Conservation (phyloP, 192 early-diverging fungal species). For the Coemansia sp. region DNA sequence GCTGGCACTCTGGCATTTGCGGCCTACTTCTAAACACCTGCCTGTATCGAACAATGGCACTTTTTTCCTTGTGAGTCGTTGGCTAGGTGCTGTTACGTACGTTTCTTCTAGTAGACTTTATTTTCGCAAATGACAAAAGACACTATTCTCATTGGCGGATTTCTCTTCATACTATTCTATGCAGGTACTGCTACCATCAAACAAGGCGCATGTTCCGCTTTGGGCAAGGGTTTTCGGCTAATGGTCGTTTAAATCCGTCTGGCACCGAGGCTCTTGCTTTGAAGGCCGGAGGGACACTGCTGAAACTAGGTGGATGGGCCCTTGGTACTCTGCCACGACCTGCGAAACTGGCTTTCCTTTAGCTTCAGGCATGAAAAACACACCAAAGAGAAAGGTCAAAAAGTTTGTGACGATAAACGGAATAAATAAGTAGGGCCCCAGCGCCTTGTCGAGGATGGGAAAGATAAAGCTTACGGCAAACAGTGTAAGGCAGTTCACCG, state of each 20-base stretch:
- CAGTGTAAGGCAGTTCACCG: constrained; percentile 64
- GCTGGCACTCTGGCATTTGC: constrained; percentile 34
- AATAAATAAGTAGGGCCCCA: constrained; percentile 63
- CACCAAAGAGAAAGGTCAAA: constrained; percentile 35
- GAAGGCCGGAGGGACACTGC: not conserved
- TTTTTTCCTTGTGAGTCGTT: no score
- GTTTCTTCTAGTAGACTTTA: no score
- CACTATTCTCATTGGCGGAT: no score
- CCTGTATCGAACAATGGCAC: not conserved
- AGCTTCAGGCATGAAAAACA: constrained; percentile 68
- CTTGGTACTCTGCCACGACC: constrained; percentile 45
- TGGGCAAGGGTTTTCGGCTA: no score
- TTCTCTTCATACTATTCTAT: no score
- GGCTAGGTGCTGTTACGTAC: no score
- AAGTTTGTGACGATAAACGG: constrained; percentile 58
- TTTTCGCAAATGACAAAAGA: no score
- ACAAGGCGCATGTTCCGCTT: no score
- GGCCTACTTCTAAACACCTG: constrained; percentile 28
- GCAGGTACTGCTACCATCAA: no score
- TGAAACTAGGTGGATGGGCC: constrained; percentile 20
- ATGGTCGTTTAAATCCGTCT: no score
- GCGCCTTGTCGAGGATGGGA: constrained; percentile 52
- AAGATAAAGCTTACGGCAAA: constrained; percentile 68
- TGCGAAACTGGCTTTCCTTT: constrained; percentile 55
- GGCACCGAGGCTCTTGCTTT: not conserved